Percentiles rank a stretch among this genome's conserved stretches.
Conservation (phyloP, 768 basidiomycete species). For the Psilocybe cyanescens region DNA sequence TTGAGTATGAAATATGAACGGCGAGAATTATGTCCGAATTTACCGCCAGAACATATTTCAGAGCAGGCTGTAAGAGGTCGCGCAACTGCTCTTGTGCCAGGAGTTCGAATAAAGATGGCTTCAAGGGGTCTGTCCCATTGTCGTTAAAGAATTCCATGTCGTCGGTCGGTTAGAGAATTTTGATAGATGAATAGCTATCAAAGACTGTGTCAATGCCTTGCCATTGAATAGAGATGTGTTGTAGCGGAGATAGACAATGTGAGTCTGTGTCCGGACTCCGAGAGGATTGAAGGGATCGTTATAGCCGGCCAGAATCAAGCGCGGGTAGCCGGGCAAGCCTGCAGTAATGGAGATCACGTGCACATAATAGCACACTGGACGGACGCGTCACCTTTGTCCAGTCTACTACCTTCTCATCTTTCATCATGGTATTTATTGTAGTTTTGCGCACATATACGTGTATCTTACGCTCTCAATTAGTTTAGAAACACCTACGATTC, state of each 20-base stretch:
- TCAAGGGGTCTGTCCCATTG: slow-evolving; percentile 69
- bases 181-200: not conserved
- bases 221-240: not conserved
- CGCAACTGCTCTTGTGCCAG: slow-evolving; percentile 92
- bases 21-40: slow-evolving; percentile 27
- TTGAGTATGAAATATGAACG: not conserved
- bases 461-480: slow-evolving; percentile 40
- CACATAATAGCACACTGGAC: slow-evolving; percentile 13
- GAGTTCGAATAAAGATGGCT: slow-evolving; percentile 88
- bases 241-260: not conserved
- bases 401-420: slow-evolving; percentile 14
- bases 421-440: slow-evolving; percentile 37
- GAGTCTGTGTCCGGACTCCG: not conserved
- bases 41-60: slow-evolving; percentile 93
- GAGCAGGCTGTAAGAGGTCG: slow-evolving; percentile 89
- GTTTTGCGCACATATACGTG: slow-evolving; percentile 23
- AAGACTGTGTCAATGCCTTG: not conserved
- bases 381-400: slow-evolving; percentile 32
- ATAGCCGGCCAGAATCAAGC: not conserved
- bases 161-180: not conserved
- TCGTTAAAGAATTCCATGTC: slow-evolving; percentile 85
- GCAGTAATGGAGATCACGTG: slow-evolving; percentile 20
- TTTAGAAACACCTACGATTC: slow-evolving; percentile 98
- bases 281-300: not conserved
- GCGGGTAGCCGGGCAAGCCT: not conserved